A percentile compares a stretch with the other conserved stretches of the same genome.
Conservation (phyloP, 148 eudicot genomes). For the Heliamphora exappendiculata region DNA sequence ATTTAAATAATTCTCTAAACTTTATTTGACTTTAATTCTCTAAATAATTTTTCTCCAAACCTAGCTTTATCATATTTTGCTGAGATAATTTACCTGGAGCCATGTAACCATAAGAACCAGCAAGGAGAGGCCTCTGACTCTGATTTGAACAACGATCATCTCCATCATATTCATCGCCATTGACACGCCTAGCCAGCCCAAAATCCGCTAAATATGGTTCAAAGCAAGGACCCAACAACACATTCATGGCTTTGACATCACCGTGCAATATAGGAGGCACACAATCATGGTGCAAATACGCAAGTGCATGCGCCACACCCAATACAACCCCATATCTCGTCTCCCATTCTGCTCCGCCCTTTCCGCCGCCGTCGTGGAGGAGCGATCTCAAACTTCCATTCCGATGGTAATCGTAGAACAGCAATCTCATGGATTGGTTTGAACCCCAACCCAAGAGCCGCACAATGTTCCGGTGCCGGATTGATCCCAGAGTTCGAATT, state of each 20-base stretch:
- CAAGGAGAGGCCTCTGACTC: constrained; percentile 62
- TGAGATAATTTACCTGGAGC: constrained; percentile 96
- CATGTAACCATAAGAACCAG: constrained; percentile 98
- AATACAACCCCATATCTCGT: constrained; percentile 60
- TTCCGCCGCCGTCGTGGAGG: constrained; percentile 62
- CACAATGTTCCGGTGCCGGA: constrained; percentile 83
- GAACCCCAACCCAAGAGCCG: constrained; percentile 93
- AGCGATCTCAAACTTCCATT: constrained; percentile 95
- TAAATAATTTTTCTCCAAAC: too few relatives aligned
- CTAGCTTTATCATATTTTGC: too few relatives aligned
- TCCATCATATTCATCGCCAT: constrained; percentile 11
- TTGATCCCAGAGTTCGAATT: constrained; percentile 77
- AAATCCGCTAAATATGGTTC: constrained; percentile 93
- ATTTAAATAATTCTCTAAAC: too few relatives aligned
- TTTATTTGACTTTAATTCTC: too few relatives aligned
- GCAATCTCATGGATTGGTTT: constrained; percentile 47
- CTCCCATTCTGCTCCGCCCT: constrained; percentile 90
- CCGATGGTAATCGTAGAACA: constrained; percentile 83
- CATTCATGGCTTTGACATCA: constrained; percentile 96
- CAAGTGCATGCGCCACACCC: constrained; percentile 92
- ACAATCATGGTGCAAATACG: constrained; percentile 94
- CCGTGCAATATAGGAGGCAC: constrained; percentile 83
- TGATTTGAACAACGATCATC: constrained; percentile 33
- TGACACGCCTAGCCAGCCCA: constrained; percentile 75
- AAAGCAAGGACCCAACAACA: constrained; percentile 59